Conservation (phyloP, 2,329 filamentous ascomycete genomes). For the Alternaria consortialis region DNA sequence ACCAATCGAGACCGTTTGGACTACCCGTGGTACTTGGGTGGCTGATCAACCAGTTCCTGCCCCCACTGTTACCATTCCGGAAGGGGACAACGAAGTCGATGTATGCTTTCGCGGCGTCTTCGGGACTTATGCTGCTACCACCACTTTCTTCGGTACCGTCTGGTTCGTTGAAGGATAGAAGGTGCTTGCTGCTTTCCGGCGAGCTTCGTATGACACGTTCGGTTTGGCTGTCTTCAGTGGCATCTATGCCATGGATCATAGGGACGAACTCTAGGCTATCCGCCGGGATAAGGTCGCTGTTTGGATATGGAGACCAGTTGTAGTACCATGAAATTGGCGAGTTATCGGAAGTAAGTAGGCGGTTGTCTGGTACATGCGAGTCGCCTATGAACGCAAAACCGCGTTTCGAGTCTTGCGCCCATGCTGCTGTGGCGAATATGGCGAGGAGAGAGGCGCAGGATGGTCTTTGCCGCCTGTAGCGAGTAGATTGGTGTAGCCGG, state of each 20-base stretch:
- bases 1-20: constrained; percentile 70
- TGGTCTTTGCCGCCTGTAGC: constrained; percentile 7
- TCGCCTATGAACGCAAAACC: constrained; percentile 76
- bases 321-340: constrained; percentile 83
- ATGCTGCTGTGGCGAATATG: constrained; percentile 16
- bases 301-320: constrained; percentile 70
- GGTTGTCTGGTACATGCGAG: constrained; percentile 65
- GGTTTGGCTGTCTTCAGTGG: constrained; percentile 55
- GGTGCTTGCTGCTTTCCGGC: constrained; percentile 68
- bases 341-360: constrained; percentile 68
- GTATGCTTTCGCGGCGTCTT: constrained; percentile 73
- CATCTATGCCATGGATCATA: constrained; percentile 75
- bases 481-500: constrained; percentile 2
- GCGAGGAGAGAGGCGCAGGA: constrained; percentile 10
- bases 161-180: constrained; percentile 82
- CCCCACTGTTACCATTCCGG: constrained; percentile 57
- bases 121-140: constrained; percentile 70
- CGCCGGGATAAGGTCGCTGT: constrained; percentile 63
- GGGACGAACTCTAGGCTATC: constrained; percentile 75
- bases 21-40: constrained; percentile 75
- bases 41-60: constrained; percentile 68
- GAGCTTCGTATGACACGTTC: constrained; percentile 68
- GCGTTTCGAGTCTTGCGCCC: constrained; percentile 67
- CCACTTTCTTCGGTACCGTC: constrained; percentile 67
- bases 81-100: constrained; percentile 76